These are phyloP conservation scores for Gynandropsis gynandra DNA, from an alignment of 345 rosid genomes.

Conservation along the genomic window DNA sequence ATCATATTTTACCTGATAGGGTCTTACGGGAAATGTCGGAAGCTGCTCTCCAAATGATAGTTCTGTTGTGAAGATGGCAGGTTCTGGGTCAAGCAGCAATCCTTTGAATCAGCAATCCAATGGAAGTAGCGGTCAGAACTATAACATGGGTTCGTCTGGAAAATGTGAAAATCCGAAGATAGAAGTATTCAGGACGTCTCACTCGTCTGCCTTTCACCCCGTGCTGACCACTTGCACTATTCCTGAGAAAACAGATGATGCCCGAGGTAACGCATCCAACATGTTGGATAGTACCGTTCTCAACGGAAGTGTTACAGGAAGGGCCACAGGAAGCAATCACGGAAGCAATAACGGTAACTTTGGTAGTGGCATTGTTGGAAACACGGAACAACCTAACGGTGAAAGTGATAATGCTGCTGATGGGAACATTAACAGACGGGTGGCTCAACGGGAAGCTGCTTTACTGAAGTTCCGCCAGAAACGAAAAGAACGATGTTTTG, in stretches of 20 bases:
- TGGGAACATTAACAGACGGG: conserved; percentile 34
- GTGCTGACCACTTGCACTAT: conserved; percentile 25
- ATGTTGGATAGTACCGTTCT: conserved; percentile 33
- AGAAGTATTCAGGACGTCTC: conserved; percentile 35
- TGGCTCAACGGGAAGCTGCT: conserved; percentile 55
- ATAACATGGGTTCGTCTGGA: conserved; percentile 32
- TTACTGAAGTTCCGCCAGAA: conserved; percentile 63
- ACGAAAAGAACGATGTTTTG: conserved; percentile 76
- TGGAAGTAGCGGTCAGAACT: conserved; percentile 36
- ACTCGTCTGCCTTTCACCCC: conserved; percentile 37
- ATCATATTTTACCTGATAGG: conserved; percentile 21
- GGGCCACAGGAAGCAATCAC: conserved; percentile 45
- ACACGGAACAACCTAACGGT: conserved; percentile 28
- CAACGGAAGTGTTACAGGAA: conserved; percentile 44
- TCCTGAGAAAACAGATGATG: conserved; percentile 27
- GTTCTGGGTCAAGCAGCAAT: conserved; percentile 34
- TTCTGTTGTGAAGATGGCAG: conserved; percentile 39
- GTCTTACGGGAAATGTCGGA: conserved; percentile 39
- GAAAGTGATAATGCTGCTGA: conserved; percentile 37
- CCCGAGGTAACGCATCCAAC: conserved; percentile 19
- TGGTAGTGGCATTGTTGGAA: conserved; percentile 34
- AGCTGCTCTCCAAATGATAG: conserved; percentile 54
- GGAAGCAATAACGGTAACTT: conserved; percentile 42
- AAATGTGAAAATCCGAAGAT: conserved; percentile 26
- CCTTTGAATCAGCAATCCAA: conserved; percentile 43